Percentiles rank a stretch among this genome's conserved stretches.
phyloP scores from a whole-genome alignment of 257 asterid species.

The Solanum bukasovii region DNA sequence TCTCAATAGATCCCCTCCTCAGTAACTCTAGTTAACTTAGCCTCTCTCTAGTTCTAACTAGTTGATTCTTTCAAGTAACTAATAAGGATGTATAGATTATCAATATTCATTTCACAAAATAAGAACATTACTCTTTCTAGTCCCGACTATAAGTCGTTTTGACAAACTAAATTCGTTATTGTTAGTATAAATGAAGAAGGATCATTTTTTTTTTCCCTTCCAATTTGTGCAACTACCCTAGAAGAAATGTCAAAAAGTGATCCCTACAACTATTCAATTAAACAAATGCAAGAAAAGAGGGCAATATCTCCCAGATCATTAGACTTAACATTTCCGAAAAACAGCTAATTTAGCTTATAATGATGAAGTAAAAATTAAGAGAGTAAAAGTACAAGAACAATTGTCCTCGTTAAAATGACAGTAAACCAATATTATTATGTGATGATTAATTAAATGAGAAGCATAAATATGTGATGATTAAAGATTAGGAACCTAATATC shows the following conservation, averaged over 20 bases:
- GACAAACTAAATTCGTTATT: neutral
- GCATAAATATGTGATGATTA: neutral
- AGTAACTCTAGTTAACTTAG: conserved; percentile 21
- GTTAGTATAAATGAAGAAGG: neutral
- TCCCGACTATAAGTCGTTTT: neutral
- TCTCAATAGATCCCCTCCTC: conserved; percentile 42
- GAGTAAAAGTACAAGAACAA: neutral
- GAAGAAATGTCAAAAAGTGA: neutral
- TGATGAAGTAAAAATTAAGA: neutral
- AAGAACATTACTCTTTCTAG: neutral
- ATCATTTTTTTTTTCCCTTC: neutral
- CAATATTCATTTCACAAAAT: neutral
- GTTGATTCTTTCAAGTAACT: conserved; percentile 16
- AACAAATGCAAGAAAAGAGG: neutral
- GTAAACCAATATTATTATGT: neutral
- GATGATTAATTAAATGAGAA: neutral
- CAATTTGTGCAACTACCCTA: neutral
- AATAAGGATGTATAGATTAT: conserved; percentile 15
- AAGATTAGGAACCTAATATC: neutral
- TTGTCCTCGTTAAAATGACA: neutral
- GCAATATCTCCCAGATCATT: neutral
- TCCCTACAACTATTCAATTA: neutral
- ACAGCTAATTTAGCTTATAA: neutral
- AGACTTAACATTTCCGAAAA: neutral
- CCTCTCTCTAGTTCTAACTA: conserved; percentile 2